Base-by-base conservation (phyloP, 2,329 filamentous ascomycete species). In the Delphinella strobiligena region DNA sequence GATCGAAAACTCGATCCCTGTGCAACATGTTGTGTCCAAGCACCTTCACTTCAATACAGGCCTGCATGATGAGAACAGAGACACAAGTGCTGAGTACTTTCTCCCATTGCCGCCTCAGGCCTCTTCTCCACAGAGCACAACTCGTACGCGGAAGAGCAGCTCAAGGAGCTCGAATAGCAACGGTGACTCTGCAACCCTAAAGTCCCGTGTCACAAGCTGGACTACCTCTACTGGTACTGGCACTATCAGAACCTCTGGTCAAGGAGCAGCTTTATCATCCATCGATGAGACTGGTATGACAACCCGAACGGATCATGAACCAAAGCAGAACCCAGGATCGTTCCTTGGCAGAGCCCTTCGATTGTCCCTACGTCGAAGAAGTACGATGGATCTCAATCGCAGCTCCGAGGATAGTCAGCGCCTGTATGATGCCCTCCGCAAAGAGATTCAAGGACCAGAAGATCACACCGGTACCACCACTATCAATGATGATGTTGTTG, bases 191-290 rank as follows among this genome's bases (percentile, higher is more conserved):
- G 19, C 8, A 5, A 36, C 22, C 16, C 4, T 29, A 19, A 72
- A 64, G 47, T 81, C 77, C n/a, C 63, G 80, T 16, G 74, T 83
- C 37, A 83, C 80, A 2, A 86, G 80, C 54, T 85, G 81, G 81
- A 72, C 72, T 4, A 74, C 76, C 45, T 82, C 80, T 0, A 74
- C 72, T 1, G 65, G 68, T 2, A 69, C 69, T 41, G 75, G 72
- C 2, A 68, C 72, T 2, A 58, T 68, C 4, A 74, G 54, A 43
- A 67, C 62, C 43, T 64, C 44, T 60, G 69, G 64, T 16, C 22
- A 27, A 32, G 36, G 40, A 27, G 19, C 17, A n/a, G 24, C 43
- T 43, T 17, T 42, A 29, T 10, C 38, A 41, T 10, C 40, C 34
- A 37, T 43, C 10, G 40, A 47, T 19, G 37, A 41, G 40, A 35